Base-by-base conservation (phyloP, 1,139 yeast genomes). In the Candida sp. region DNA sequence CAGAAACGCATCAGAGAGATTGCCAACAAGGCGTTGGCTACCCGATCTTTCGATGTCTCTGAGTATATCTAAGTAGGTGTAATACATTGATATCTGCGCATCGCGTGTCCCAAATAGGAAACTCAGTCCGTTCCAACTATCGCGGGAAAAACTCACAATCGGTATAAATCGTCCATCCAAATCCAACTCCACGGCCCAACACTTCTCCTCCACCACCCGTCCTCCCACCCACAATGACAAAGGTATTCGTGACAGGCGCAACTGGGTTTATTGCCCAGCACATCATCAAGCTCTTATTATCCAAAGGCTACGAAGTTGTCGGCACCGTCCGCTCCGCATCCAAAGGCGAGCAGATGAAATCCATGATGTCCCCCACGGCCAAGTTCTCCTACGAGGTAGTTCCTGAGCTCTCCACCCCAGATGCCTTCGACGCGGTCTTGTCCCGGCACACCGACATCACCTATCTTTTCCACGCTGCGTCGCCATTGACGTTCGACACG, bases 241-340 rank as follows among this genome's bases (percentile, higher is more conserved):
- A 63, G 52, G 79, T 80, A 34, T 73, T 83, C 32, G 74, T 84
- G 32, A 78, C 87, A 3, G 89, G 88, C 3, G 85, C 84, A 11
- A 75, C 84, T 12, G 88, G 88, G 17, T 84, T 77, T 58, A 77
- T 84, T 52, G 87, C 86, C 25, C 78, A 80, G 48, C 85, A 83
- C 58, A 73, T 81, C 12, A 71, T 71, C 41, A 63, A 68, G 49
- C 58, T 58, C 5, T 60, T 73, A 38, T 54, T 70, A 32, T 62
- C 66, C 7, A 67, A 68, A 49, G 83, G 81, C 22, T 84, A 81
- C 63, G 62, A 66, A 1, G 90, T 86, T 6, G 72, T 85, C 28
- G 90, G 90, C 7, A 81, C 90, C 1, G 90, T 83, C 6, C 75
- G 92, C 65, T 73, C 83, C 2, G 71, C 72, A 48, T 72, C 63